Conservation (phyloP, 495 filamentous ascomycete genomes). For the Hyaloscypha bicolor region DNA sequence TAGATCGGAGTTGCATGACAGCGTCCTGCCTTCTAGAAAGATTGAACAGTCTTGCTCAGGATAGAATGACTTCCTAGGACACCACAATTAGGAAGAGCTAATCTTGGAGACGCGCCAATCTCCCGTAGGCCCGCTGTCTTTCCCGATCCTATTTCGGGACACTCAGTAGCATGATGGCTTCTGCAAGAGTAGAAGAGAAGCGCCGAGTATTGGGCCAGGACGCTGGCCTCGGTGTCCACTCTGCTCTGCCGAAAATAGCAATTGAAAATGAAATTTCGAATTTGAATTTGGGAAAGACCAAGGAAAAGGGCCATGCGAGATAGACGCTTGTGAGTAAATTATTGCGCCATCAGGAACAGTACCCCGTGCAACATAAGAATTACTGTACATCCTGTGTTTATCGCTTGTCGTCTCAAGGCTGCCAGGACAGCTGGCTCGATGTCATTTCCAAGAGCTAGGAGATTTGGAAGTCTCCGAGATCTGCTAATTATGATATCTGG, state of each 20-base stretch:
- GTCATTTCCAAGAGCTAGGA: not conserved
- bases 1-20: not conserved
- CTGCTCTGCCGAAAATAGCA: not conserved
- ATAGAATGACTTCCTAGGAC: not conserved
- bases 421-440: not conserved
- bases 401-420: not conserved
- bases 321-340: not conserved
- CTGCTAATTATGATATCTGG: not conserved
- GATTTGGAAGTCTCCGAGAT: not conserved
- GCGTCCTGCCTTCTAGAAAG: not conserved
- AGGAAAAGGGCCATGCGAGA: not conserved
- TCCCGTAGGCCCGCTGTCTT: not conserved
- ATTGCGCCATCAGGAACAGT: not conserved
- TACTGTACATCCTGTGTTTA: no score
- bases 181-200: not conserved
- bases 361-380: not conserved
- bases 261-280: not conserved
- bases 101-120: not conserved
- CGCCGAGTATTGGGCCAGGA: not conserved
- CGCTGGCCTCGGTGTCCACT: not conserved
- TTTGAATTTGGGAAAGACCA: not conserved
- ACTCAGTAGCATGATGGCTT: not conserved
- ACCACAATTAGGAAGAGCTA: not conserved
- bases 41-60: no score
- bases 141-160: not conserved